Conservation (phyloP, 495 filamentous ascomycete species). For the Cladorrhinum samala region DNA sequence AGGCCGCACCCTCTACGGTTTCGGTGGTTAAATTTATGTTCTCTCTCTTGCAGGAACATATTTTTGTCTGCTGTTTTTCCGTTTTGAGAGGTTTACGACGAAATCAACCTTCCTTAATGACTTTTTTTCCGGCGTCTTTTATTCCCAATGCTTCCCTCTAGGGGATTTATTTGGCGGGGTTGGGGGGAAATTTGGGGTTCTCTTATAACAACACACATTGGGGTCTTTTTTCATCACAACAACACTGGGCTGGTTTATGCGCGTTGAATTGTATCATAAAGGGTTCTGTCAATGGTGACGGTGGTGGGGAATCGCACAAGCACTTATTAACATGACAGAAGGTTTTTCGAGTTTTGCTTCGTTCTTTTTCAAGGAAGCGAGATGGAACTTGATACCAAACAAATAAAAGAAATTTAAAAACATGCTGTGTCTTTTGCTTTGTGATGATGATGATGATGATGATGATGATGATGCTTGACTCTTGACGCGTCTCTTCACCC, state of each 20-base stretch:
- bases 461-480: too few relatives aligned
- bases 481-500: neutral
- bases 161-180: neutral
- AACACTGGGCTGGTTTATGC: neutral
- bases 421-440: neutral
- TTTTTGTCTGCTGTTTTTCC: neutral
- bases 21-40: constrained; percentile 69
- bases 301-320: too few relatives aligned
- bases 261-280: neutral
- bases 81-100: neutral
- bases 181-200: neutral
- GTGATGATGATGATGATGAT: neutral
- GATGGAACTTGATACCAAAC: neutral
- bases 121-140: too few relatives aligned
- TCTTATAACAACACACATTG: too few relatives aligned
- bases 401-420: neutral
- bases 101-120: too few relatives aligned
- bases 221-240: too few relatives aligned
- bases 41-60: neutral
- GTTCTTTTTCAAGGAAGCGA: neutral
- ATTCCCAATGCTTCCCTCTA: too few relatives aligned
- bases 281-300: too few relatives aligned
- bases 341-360: neutral
- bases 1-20: constrained; percentile 93
- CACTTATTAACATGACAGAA: too few relatives aligned